These are phyloP conservation scores for Halenospora varia DNA, from an alignment of 495 filamentous ascomycete genomes.

Conservation along the genomic window DNA sequence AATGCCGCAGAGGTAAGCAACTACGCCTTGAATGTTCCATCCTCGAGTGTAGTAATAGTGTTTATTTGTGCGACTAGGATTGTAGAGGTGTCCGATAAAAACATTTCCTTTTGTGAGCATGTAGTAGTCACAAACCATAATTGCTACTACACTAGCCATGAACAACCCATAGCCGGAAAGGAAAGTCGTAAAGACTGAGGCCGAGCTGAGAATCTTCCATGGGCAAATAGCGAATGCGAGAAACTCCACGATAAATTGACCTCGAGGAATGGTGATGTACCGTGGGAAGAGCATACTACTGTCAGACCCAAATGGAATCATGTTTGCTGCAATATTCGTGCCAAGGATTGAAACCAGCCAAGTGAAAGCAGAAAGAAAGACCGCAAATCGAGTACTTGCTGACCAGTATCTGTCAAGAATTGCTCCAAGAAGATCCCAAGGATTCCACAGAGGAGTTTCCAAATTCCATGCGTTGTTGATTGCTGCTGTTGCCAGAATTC, in stretches of 20 bases:
- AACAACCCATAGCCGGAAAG: conserved; percentile 32
- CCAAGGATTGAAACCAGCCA: conserved; percentile 31
- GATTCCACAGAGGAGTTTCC: conserved; percentile 25
- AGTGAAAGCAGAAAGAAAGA: conserved; percentile 33
- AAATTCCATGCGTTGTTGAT: conserved; percentile 36
- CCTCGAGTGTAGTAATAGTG: conserved; percentile 29
- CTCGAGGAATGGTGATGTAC: conserved; percentile 35
- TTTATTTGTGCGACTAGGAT: conserved; percentile 26
- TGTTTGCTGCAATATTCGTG: conserved; percentile 35
- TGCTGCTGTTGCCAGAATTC: conserved; percentile 37
- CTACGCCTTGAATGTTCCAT: conserved; percentile 29
- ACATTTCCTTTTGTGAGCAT: conserved; percentile 32
- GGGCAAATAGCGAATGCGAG: conserved; percentile 30
- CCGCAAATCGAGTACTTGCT: conserved; percentile 29
- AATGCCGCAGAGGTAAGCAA: conserved; percentile 29
- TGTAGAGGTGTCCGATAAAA: conserved; percentile 31
- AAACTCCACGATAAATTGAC: conserved; percentile 33
- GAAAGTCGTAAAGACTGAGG: conserved; percentile 30
- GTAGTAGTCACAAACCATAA: conserved; percentile 31
- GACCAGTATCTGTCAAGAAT: conserved; percentile 26
- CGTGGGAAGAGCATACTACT: conserved; percentile 30
- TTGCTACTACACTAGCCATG: conserved; percentile 33
- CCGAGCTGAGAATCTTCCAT: conserved; percentile 30
- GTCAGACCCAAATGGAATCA: conserved; percentile 40
- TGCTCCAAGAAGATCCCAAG: conserved; percentile 21